A percentile compares a stretch with the other conserved stretches of the same genome.
phyloP scores from a whole-genome alignment of 1,284 basidiomycete genomes.

The Cutaneotrichosporon sp. region DNA sequence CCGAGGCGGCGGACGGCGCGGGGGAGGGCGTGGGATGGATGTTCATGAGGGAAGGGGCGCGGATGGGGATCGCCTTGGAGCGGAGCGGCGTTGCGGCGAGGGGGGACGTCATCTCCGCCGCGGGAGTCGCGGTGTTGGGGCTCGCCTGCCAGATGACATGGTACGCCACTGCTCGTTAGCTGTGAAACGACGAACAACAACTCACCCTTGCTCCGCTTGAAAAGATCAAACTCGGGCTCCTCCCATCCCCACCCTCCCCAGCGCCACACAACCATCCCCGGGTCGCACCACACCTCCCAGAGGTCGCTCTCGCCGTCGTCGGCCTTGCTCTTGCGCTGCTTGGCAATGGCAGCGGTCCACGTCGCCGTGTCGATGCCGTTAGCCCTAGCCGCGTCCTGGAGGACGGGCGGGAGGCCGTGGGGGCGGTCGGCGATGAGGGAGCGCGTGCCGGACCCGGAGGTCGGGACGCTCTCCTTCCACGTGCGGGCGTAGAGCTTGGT shows the following conservation, averaged over 20 bases:
- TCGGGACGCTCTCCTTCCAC: constrained; percentile 45
- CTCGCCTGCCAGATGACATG: constrained; percentile 47
- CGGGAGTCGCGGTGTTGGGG: constrained; percentile 12
- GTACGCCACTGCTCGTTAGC: constrained; percentile 32
- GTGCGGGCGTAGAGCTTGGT: constrained; percentile 31
- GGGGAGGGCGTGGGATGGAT: constrained; percentile 46
- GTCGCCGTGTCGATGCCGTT: constrained; percentile 35
- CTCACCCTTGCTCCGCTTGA: constrained; percentile 41
- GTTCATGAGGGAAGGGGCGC: constrained; percentile 46
- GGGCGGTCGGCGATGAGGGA: constrained; percentile 44
- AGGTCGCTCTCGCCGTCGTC: constrained; percentile 32
- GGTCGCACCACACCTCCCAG: constrained; percentile 55
- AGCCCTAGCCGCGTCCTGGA: constrained; percentile 34
- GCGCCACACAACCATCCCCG: constrained; percentile 50
- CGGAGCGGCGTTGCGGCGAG: constrained; percentile 36
- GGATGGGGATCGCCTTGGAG: constrained; percentile 49
- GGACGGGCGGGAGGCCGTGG: constrained; percentile 37
- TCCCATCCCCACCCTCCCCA: constrained; percentile 53
- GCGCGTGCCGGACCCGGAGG: constrained; percentile 41
- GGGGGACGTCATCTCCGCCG: constrained; percentile 9
- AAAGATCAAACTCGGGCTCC: constrained; percentile 48
- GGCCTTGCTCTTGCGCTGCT: constrained; percentile 16
- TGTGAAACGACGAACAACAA: background rate
- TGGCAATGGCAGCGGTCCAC: constrained; percentile 42
- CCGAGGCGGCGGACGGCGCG: constrained; percentile 5